phyloP scores from a whole-genome alignment of 495 filamentous ascomycete genomes.

The Apiosordaria backusii region DNA sequence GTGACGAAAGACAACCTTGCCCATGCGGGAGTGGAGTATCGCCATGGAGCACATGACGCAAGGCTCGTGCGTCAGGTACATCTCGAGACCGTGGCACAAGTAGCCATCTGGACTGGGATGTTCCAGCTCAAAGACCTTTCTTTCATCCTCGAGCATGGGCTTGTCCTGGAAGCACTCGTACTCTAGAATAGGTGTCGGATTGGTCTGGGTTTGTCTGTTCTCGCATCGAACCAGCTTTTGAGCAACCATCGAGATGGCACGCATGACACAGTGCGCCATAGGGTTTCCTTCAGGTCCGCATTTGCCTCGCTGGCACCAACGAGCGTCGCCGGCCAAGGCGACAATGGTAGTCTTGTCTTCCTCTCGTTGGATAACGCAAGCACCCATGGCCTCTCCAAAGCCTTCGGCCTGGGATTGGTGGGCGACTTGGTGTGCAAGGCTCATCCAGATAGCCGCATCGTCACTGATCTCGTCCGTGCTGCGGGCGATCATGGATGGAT shows the following conservation, averaged over 20 bases:
- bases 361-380: slow-evolving; percentile 69
- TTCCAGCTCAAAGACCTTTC: slow-evolving; percentile 40
- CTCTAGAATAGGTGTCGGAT: slow-evolving; percentile 32
- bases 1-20: slow-evolving; percentile 70
- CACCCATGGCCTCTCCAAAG: slow-evolving; percentile 68
- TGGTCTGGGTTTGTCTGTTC: slow-evolving; percentile 26
- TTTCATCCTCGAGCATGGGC: slow-evolving; percentile 41
- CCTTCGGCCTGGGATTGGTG: slow-evolving; percentile 51
- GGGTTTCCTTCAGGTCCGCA: slow-evolving; percentile 57
- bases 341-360: slow-evolving; percentile 49
- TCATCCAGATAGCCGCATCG: slow-evolving; percentile 59
- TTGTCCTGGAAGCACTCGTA: slow-evolving; percentile 48
- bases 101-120: slow-evolving; percentile 67
- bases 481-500: slow-evolving; percentile 58
- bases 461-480: slow-evolving; percentile 55
- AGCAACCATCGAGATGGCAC: slow-evolving; percentile 84
- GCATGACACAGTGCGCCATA: slow-evolving; percentile 77
- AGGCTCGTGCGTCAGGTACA: slow-evolving; percentile 91
- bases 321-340: slow-evolving; percentile 73
- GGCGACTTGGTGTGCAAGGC: slow-evolving; percentile 63
- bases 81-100: slow-evolving; percentile 83
- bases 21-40: slow-evolving; percentile 84
- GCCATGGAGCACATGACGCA: slow-evolving; percentile 97
- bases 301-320: slow-evolving; percentile 55
- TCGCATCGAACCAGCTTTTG: slow-evolving; percentile 57